Conservation (phyloP, 768 basidiomycete genomes). For the Podaxis sp. region DNA sequence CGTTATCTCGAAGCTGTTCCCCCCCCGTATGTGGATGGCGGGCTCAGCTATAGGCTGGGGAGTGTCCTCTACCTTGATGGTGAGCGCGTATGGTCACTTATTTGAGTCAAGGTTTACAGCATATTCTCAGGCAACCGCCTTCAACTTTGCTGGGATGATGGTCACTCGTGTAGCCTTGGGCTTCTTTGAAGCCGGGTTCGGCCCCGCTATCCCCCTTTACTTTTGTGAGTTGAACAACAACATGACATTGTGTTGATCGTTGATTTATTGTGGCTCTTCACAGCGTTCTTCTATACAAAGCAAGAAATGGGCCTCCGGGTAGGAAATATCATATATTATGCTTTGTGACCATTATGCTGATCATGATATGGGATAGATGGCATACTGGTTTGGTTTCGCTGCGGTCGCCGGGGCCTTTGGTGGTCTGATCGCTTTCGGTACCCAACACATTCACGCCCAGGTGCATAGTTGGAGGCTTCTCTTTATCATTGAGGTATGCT, state of each 20-base stretch:
- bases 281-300: slow-evolving; percentile 79
- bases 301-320: slow-evolving; percentile 70
- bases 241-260: neutral
- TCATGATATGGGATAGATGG: slow-evolving; percentile 39
- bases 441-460: slow-evolving; percentile 55
- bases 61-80: slow-evolving; percentile 70
- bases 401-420: slow-evolving; percentile 85
- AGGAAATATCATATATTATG: slow-evolving; percentile 11
- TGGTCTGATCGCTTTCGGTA: slow-evolving; percentile 79
- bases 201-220: slow-evolving; percentile 75
- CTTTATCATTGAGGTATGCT: slow-evolving; percentile 68
- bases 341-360: neutral
- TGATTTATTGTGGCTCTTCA: neutral
- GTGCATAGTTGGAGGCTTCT: slow-evolving; percentile 60
- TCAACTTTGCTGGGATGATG: slow-evolving; percentile 58
- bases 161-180: slow-evolving; percentile 63
- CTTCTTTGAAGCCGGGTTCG: slow-evolving; percentile 76
- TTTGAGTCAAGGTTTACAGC: neutral
- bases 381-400: slow-evolving; percentile 83
- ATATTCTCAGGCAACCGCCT: slow-evolving; percentile 50
- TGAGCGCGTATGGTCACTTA: slow-evolving; percentile 22
- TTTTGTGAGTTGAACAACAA: slow-evolving; percentile 52
- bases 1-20: slow-evolving; percentile 62
- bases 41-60: slow-evolving; percentile 72
- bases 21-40: slow-evolving; percentile 68